A percentile compares a stretch with the other conserved stretches of the same genome.
Evolutionary conservation across 257 asterid genomes (phyloP).

Genomic region (Fraxinus anomala): DNA sequence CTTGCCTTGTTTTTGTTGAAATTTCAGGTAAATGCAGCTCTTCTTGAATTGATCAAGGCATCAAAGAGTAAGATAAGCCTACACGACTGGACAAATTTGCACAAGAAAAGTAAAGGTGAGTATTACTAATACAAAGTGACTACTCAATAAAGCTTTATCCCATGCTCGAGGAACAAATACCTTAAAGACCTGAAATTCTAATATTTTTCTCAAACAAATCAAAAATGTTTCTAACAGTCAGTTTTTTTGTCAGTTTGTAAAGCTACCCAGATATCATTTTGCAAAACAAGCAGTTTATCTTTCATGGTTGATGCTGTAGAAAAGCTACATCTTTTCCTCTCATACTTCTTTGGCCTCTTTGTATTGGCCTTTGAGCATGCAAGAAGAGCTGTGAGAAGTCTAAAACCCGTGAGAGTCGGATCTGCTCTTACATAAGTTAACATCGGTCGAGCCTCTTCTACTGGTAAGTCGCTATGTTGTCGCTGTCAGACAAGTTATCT

Average conservation of each 20-base stretch:
- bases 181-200: neutral
- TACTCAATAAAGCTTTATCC: too few relatives aligned
- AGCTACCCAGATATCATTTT: slow-evolving; percentile 36
- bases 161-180: too few relatives aligned
- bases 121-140: slow-evolving; percentile 20
- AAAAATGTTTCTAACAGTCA: neutral
- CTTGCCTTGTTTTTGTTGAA: slow-evolving; percentile 12
- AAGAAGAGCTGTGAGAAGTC: slow-evolving; percentile 54
- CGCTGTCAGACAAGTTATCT: neutral
- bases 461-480: slow-evolving; percentile 40
- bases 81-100: slow-evolving; percentile 84
- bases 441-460: slow-evolving; percentile 31
- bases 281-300: slow-evolving; percentile 49
- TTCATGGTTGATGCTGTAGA: slow-evolving; percentile 42
- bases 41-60: slow-evolving; percentile 71
- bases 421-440: slow-evolving; percentile 54
- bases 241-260: slow-evolving; percentile 45
- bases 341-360: slow-evolving; percentile 61
- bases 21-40: slow-evolving; percentile 81
- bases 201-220: neutral
- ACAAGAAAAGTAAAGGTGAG: slow-evolving; percentile 68
- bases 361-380: slow-evolving; percentile 49
- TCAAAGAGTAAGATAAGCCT: slow-evolving; percentile 48
- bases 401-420: slow-evolving; percentile 73
- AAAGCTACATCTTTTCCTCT: slow-evolving; percentile 53